Percentiles rank a stretch among this genome's conserved stretches.
Evolutionary conservation across 345 rosid genomes (phyloP).

Genomic region (Syzygium jambos): DNA sequence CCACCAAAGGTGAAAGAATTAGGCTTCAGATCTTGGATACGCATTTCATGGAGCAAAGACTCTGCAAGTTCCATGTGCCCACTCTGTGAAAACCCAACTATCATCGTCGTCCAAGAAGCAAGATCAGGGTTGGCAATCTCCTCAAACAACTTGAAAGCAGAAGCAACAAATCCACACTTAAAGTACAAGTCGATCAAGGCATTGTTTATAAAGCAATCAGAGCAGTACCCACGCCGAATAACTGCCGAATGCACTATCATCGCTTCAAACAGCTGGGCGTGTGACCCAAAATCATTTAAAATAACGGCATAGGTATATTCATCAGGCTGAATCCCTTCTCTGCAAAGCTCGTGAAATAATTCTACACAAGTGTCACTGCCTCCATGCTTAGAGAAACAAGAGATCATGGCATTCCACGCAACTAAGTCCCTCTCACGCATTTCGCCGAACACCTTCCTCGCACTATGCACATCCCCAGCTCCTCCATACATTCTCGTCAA

Average conservation of each 20-base stretch:
- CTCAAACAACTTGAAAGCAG: conserved; percentile 20
- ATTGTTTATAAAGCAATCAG: conserved; percentile 25
- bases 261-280: neutral
- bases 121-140: conserved; percentile 12
- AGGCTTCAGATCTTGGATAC: conserved; percentile 11
- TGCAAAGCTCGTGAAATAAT: conserved; percentile 20
- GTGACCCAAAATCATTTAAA: conserved; percentile 9
- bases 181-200: conserved; percentile 27
- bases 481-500: conserved; percentile 22
- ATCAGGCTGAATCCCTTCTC: conserved; percentile 23
- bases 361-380: conserved; percentile 10
- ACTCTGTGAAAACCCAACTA: conserved; percentile 32
- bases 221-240: conserved; percentile 19
- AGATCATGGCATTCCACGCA: conserved; percentile 27
- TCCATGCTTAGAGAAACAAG: conserved; percentile 9
- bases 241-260: conserved; percentile 24
- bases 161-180: conserved; percentile 14
- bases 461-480: conserved; percentile 10
- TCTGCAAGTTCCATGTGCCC: conserved; percentile 29
- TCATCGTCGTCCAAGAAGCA: conserved; percentile 30
- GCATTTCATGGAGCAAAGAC: conserved; percentile 22
- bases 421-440: conserved; percentile 18
- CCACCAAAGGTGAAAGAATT: conserved; percentile 36
- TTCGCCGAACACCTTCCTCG: conserved; percentile 16
- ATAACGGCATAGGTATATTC: conserved; percentile 11